Conservation (phyloP, 805 yeast species). For the Kazachstania bromeliacearum region DNA sequence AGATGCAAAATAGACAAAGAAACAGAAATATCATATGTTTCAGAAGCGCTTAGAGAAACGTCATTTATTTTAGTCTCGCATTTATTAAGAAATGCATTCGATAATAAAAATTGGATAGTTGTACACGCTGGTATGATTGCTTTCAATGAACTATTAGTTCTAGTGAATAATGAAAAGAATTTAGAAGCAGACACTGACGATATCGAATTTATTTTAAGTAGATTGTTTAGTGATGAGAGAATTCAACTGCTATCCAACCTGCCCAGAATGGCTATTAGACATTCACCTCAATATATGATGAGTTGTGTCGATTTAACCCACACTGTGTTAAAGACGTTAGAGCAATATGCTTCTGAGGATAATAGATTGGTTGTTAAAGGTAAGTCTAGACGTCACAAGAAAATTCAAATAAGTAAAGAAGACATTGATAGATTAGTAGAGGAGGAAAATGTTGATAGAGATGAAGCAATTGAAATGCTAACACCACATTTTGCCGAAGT, state of each 20-base stretch:
- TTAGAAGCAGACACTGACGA: constrained; percentile 35
- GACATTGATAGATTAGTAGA: constrained; percentile 33
- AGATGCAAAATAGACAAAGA: constrained; percentile 20
- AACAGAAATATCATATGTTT: constrained; percentile 35
- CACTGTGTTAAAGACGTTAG: constrained; percentile 56
- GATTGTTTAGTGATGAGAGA: constrained; percentile 58
- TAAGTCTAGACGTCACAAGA: constrained; percentile 28
- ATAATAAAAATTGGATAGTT: constrained; percentile 43
- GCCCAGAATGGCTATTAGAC: constrained; percentile 54
- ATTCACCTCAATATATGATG: constrained; percentile 52
- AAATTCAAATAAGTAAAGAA: constrained; percentile 17
- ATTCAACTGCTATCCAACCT: constrained; percentile 46
- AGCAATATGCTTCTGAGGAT: constrained; percentile 45
- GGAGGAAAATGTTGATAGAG: constrained; percentile 22
- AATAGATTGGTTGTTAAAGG: constrained; percentile 40
- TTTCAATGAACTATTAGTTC: constrained; percentile 50
- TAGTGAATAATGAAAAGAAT: constrained; percentile 31
- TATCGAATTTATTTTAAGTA: constrained; percentile 47
- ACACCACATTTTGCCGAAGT: constrained; percentile 9
- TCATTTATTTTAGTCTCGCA: constrained; percentile 43
- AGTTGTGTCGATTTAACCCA: constrained; percentile 58
- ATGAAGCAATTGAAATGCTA: constrained; percentile 25
- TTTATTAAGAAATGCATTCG: constrained; percentile 33
- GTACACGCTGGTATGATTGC: constrained; percentile 63
- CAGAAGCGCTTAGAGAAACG: constrained; percentile 51